Conservation (phyloP, 352 stramenopile species). For the Elongisporangium senticosum region DNA sequence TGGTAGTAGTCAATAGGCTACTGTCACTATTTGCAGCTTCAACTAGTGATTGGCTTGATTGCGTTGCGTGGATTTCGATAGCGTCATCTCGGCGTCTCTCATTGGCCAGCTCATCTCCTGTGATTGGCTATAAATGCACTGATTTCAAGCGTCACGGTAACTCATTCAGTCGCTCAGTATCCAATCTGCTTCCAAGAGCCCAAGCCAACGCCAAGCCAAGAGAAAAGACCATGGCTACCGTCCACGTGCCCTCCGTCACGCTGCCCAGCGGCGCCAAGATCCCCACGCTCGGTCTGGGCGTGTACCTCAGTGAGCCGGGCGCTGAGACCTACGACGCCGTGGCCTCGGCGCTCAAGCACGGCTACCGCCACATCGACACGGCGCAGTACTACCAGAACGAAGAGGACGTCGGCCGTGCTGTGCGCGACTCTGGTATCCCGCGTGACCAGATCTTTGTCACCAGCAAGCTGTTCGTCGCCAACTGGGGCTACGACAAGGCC, state of each 20-base stretch:
- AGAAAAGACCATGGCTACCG: neutral
- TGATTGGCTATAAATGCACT: constrained; percentile 3
- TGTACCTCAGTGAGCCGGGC: constrained; percentile 31
- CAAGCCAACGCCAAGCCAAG: neutral
- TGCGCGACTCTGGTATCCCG: constrained; percentile 50
- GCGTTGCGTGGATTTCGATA: too few relatives aligned
- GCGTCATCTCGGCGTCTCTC: too few relatives aligned
- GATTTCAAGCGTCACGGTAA: neutral
- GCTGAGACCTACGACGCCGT: constrained; percentile 35
- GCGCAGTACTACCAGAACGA: constrained; percentile 83
- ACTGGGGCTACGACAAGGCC: constrained; percentile 59
- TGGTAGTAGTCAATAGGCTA: neutral
- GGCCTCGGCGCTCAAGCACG: constrained; percentile 35
- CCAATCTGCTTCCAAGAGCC: neutral
- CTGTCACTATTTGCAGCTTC: neutral
- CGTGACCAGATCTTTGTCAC: constrained; percentile 71
- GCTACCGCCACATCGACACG: constrained; percentile 84
- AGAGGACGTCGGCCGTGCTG: constrained; percentile 50
- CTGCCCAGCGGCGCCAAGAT: constrained; percentile 31
- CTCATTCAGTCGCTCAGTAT: neutral
- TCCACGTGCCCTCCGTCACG: constrained; percentile 13
- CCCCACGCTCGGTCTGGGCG: constrained; percentile 30
- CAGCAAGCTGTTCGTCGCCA: constrained; percentile 51
- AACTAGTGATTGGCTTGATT: too few relatives aligned
- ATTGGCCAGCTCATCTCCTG: neutral